Percentiles rank a stretch among this genome's conserved stretches.
These are phyloP conservation scores for Stylonectria norvegica DNA, from an alignment of 2,329 filamentous ascomycete species.

Conservation along the genomic window DNA sequence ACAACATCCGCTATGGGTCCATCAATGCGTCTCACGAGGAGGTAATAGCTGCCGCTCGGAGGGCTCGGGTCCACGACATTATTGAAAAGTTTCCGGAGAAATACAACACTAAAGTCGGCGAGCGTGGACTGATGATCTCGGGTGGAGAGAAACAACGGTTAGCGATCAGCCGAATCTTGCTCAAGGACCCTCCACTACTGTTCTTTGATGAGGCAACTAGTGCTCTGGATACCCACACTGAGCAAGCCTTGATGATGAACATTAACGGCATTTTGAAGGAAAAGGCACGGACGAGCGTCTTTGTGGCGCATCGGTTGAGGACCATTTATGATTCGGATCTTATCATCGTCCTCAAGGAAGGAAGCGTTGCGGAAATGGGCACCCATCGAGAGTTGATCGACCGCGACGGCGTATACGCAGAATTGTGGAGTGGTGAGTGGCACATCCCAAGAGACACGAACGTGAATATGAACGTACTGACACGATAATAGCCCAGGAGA, in stretches of 20 bases:
- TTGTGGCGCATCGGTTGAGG: conserved; percentile 85
- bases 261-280: conserved; percentile 91
- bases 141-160: conserved; percentile 91
- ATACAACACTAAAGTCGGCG: conserved; percentile 87
- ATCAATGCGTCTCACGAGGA: conserved; percentile 70
- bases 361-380: conserved; percentile 81
- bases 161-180: conserved; percentile 75
- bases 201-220: conserved; percentile 97
- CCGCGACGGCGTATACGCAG: conserved; percentile 73
- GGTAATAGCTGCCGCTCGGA: conserved; percentile 72
- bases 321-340: conserved; percentile 92
- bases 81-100: conserved; percentile 79
- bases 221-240: conserved; percentile 88
- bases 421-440: conserved; percentile 80
- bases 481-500: conserved; percentile 55
- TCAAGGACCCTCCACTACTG: conserved; percentile 84
- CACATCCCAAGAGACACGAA: not conserved
- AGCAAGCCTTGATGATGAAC: conserved; percentile 83
- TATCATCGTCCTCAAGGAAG: conserved; percentile 86
- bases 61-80: conserved; percentile 81
- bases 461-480: conserved; percentile 7
- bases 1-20: conserved; percentile 92
- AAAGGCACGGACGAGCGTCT: conserved; percentile 85
- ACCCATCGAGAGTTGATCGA: conserved; percentile 84
- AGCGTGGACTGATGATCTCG: conserved; percentile 94